Conservation (phyloP, 2,329 filamentous ascomycete species). For the Elsinoe batatas region DNA sequence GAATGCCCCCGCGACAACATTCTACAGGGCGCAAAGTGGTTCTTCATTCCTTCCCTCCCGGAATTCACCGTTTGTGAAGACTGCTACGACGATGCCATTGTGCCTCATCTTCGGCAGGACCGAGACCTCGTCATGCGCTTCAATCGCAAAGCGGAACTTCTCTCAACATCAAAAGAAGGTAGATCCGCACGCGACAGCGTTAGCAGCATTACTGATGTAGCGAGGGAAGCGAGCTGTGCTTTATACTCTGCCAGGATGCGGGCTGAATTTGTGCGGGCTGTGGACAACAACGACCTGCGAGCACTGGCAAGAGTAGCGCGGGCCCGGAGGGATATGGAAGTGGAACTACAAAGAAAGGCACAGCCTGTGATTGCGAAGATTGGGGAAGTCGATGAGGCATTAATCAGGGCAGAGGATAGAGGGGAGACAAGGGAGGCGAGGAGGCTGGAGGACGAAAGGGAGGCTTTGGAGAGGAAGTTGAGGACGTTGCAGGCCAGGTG, state of each 20-base stretch:
- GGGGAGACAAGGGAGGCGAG: constrained; percentile 28
- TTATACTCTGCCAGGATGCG: constrained; percentile 76
- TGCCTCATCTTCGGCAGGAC: constrained; percentile 50
- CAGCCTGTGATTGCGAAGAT: constrained; percentile 34
- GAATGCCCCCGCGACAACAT: constrained; percentile 59
- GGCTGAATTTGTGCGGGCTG: constrained; percentile 57
- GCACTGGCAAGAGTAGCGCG: constrained; percentile 55
- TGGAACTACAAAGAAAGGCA: constrained; percentile 39
- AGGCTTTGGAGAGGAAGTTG: constrained; percentile 44
- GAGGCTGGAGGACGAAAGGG: constrained; percentile 47
- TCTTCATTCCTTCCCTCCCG: constrained; percentile 61
- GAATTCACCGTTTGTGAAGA: constrained; percentile 78
- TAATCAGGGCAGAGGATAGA: constrained; percentile 28
- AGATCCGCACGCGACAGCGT: constrained; percentile 29
- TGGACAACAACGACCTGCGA: constrained; percentile 55
- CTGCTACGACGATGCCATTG: constrained; percentile 74
- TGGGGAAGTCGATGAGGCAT: constrained; percentile 21
- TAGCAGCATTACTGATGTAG: constrained; percentile 22
- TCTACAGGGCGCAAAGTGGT: constrained; percentile 58
- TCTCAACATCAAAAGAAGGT: constrained; percentile 38
- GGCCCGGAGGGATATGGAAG: constrained; percentile 47
- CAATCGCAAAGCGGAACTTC: constrained; percentile 48
- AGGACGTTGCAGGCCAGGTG: constrained; percentile 42
- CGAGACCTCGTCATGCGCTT: constrained; percentile 55
- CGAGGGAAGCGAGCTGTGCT: constrained; percentile 50